Base-by-base conservation (phyloP, 169 alveolate species). In the Cystoisospora suis region DNA sequence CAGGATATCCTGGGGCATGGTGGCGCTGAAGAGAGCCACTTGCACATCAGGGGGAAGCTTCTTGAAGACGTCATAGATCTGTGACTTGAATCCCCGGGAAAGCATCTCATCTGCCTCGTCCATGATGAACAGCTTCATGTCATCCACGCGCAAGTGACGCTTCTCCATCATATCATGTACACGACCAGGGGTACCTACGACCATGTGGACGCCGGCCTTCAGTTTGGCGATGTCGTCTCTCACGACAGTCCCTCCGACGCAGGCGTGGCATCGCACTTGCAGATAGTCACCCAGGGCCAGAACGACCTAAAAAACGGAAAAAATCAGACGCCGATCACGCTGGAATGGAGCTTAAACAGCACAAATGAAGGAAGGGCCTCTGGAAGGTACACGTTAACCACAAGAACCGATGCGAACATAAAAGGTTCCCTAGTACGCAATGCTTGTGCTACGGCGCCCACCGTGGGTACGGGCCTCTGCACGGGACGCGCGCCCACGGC, bases 71-170 rank as follows among this genome's bases (percentile, higher is more conserved):
- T 91, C 94, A 65, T 90, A 88, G 87, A 94, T 92, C 92, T 94
- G 96, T 53, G 91, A 91, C 95, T 98, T 97, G 96, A 98, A 98
- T 27, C 99, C 99, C 88, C 99, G 97, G 49, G 99, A 98, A 46
- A 99, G 96, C 99, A 99, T 98, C 96, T 99, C 99, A 93, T 99
- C 99, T 44, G 99, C 99, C 95, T 99, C 99, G 94, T 99, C 99
- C 34, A 99, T 95, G 38, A 98, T 98, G 94, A 99, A 98, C 75
- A 97, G 92, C 94, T 95, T 96, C 93, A 99, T 95, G 95, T 97
- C 96, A 72, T 97, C 98, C 45, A 97, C 96, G 79, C 92, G 86
- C 20, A 98, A 75, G 53, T 72, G 88, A 15, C 80, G 47, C 59
- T 81, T 86, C 70, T 97, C 97, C 89, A 99, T 96, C 99, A 99